Percentiles rank a stretch among this genome's conserved stretches.
Evolutionary conservation across 768 basidiomycete species (phyloP).

Genomic region (Chalciporus chontae): DNA sequence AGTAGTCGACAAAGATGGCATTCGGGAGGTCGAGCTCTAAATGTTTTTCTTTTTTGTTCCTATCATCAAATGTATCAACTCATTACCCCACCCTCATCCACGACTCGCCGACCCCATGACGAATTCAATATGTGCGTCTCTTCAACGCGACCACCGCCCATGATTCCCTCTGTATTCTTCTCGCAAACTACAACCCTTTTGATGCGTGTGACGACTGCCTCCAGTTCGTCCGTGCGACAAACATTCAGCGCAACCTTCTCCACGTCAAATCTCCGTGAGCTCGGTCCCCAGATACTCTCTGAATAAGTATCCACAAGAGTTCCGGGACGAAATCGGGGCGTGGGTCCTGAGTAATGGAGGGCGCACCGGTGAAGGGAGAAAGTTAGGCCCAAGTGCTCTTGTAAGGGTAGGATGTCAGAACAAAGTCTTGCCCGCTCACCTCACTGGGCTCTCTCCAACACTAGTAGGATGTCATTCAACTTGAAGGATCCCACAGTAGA

Average conservation of each 20-base stretch:
- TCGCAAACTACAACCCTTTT: constrained; percentile 45
- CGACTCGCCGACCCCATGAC: neutral
- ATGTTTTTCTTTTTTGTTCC: neutral
- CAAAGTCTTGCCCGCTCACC: too few relatives aligned
- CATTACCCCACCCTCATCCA: neutral
- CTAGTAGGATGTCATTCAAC: too few relatives aligned
- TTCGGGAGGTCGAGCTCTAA: constrained; percentile 74
- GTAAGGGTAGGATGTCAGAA: too few relatives aligned
- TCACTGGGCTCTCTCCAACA: too few relatives aligned
- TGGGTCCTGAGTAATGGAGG: too few relatives aligned
- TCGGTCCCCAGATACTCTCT: constrained; percentile 56
- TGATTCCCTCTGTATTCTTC: constrained; percentile 49
- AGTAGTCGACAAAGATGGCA: constrained; percentile 88
- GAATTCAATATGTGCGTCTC: constrained; percentile 13
- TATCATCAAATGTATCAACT: constrained; percentile 5
- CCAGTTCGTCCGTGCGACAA: constrained; percentile 9
- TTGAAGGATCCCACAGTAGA: too few relatives aligned
- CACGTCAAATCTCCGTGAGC: constrained; percentile 48
- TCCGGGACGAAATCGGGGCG: too few relatives aligned
- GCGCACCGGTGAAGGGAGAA: too few relatives aligned
- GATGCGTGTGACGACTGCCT: constrained; percentile 31
- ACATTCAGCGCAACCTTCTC: constrained; percentile 31
- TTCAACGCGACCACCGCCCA: constrained; percentile 49
- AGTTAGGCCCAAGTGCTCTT: too few relatives aligned
- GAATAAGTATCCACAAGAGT: too few relatives aligned